Evolutionary conservation across 179 eudicot genomes (phyloP), one percentile per base, ranked within the genome.

Genomic region (Pouteria campechiana): DNA sequence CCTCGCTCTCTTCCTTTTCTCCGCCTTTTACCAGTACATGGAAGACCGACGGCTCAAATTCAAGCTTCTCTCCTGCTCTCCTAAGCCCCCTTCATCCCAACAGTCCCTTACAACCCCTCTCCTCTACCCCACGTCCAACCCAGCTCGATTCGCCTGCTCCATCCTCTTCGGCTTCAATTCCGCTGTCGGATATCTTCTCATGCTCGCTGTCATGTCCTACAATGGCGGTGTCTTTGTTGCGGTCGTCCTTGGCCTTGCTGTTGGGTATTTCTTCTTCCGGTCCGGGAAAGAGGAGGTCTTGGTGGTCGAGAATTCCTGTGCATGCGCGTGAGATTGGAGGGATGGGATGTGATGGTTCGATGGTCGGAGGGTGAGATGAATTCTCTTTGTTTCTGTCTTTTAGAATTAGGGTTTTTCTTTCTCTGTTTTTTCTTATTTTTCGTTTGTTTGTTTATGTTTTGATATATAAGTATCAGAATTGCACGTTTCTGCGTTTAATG

Each of bases 1-100:
- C 2, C 7, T 66, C 7, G 28, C 62, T 11, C 66, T 71, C 5
- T 67, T 70, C 50, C 3, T 24, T 9, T 8, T 70, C 13, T 68
- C 76, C 6, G 25, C 57, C 10, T 31, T 57, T 6, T 65, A 54
- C 2, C 72, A 70, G 59, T 61, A 61, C 76, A 49, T 75, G 62
- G 88, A 82, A 46, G 68, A 70, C 44, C 74, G 62, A 1, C 81
- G 88, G 11, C 52, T 82, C 41, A 60, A 19, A 3, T 31, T 69
- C 59, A 32, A 60, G 57, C 28, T 49, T 23, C 25, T 54, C 36
- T 5, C 57, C 17, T n/a, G n/a, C n/a, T n/a, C n/a, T n/a, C n/a
- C n/a, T n/a, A n/a, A n/a, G 57, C 30, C 32, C 66, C 8, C 29
- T 62, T 2, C 58, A 58, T 3, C 18, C 30, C 41, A 32, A 45